Conservation (phyloP, 139 green algal species). For the Coelastrella sp. region DNA sequence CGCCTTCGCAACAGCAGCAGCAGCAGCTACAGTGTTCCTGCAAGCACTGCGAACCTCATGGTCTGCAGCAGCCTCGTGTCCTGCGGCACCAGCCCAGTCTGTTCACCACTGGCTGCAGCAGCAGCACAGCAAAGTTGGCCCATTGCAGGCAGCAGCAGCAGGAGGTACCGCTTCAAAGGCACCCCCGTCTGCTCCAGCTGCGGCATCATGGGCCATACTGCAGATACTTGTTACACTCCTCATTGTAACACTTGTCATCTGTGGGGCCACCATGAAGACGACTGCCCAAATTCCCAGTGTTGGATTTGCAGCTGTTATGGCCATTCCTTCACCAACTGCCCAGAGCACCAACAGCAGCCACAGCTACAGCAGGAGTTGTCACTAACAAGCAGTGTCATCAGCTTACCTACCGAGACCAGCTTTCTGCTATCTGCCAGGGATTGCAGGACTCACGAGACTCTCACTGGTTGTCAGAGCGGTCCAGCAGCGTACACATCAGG, state of each 20-base stretch:
- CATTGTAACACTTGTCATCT: not conserved
- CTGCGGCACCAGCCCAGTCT: not conserved
- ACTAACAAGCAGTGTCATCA: not conserved
- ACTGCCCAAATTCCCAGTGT: not conserved
- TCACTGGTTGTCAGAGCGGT: too few species aligned
- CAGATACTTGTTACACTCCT: not conserved
- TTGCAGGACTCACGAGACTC: too few species aligned
- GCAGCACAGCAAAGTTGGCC: not conserved
- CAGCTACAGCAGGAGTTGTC: not conserved
- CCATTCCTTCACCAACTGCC: not conserved
- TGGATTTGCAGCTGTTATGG: not conserved
- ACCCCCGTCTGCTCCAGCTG: not conserved
- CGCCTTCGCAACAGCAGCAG: not conserved
- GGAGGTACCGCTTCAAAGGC: not conserved
- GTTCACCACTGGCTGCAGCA: not conserved
- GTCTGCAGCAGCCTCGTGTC: not conserved
- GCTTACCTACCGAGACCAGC: not conserved
- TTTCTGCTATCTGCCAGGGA: too few species aligned
- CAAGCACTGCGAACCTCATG: not conserved
- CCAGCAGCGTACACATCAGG: too few species aligned
- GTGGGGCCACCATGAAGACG: not conserved
- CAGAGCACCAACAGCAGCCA: not conserved
- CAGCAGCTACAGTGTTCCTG: not conserved
- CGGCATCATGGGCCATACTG: not conserved
- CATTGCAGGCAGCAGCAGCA: not conserved